Conservation (phyloP, 2,329 filamentous ascomycete species). For the Neobulgaria alba region DNA sequence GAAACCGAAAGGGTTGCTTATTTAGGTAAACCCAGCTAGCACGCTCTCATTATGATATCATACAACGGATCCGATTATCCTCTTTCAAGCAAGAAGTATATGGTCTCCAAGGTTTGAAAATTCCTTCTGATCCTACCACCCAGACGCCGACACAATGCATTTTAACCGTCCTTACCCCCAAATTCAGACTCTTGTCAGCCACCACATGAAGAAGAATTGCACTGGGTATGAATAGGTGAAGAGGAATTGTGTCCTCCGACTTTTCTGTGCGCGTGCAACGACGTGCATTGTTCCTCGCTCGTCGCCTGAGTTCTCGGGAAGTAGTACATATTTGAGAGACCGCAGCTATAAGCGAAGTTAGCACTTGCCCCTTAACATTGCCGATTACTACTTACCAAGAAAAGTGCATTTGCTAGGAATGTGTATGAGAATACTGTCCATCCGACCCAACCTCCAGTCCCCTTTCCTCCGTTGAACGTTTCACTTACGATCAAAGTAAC, state of each 20-base stretch:
- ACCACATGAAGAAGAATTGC: conserved; percentile 93
- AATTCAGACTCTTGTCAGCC: conserved; percentile 38
- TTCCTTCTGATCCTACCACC: no score
- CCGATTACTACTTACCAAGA: conserved; percentile 67
- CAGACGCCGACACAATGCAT: conserved; percentile 19
- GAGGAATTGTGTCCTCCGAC: conserved; percentile 81
- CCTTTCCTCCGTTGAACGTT: conserved; percentile 66
- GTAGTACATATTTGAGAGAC: conserved; percentile 88
- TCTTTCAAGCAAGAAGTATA: no score
- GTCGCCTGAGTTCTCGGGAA: conserved; percentile 70
- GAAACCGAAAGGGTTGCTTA: no score
- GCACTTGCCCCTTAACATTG: no score
- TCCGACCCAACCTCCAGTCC: conserved; percentile 79
- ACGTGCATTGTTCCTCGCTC: conserved; percentile 53
- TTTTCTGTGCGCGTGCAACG: conserved; percentile 77
- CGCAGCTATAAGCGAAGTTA: conserved; percentile 54
- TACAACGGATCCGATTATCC: no score
- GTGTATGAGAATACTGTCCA: conserved; percentile 89
- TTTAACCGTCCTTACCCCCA: conserved; percentile 5
- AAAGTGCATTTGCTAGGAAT: conserved; percentile 89
- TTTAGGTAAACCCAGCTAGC: no score
- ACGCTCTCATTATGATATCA: no score
- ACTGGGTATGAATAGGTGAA: conserved; percentile 93
- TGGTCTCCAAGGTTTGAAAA: no score
- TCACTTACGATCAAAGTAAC: conserved; percentile 75